A percentile compares a stretch with the other conserved stretches of the same genome.
Conservation (phyloP, 106 monocot genomes). For the Dendrobium officinale region DNA sequence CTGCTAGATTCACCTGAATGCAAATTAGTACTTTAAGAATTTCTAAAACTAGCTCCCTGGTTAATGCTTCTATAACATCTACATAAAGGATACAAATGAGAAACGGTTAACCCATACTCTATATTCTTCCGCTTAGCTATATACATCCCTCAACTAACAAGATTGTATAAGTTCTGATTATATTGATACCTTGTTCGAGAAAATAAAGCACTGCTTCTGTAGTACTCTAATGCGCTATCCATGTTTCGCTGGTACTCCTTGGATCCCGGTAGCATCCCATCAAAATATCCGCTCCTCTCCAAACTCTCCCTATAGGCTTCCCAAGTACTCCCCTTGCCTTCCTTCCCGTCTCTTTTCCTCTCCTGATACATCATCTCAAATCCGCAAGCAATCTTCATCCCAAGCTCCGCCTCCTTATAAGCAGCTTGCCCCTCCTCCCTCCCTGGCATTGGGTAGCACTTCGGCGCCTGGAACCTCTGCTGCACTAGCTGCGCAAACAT, state of each 20-base stretch:
- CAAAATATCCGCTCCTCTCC: constrained; percentile 66
- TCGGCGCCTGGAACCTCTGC: constrained; percentile 83
- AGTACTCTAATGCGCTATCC: constrained; percentile 51
- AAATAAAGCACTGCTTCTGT: constrained; percentile 48
- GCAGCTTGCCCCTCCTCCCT: constrained; percentile 41
- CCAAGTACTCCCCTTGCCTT: constrained; percentile 64
- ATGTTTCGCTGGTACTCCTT: constrained; percentile 70
- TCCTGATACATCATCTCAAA: constrained; percentile 99
- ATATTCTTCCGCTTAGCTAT: not conserved
- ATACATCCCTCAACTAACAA: not conserved
- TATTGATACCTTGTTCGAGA: constrained; percentile 53
- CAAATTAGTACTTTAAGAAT: not conserved
- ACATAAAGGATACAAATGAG: not conserved
- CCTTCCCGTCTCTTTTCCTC: constrained; percentile 48
- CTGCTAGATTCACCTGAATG: not conserved
- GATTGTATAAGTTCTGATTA: not conserved
- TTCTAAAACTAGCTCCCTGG: not conserved
- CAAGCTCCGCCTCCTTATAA: constrained; percentile 72
- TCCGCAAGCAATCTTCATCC: constrained; percentile 96
- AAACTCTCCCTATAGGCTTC: constrained; percentile 66
- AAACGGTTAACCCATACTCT: too few relatives aligned
- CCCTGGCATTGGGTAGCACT: constrained; percentile 66
- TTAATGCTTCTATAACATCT: not conserved
- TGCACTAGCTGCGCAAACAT: constrained; percentile 92
- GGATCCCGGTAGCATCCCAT: constrained; percentile 79